Percentiles rank a stretch among this genome's conserved stretches.
Evolutionary conservation across 1,139 yeast species (phyloP).

Genomic region (Candida smagusa): DNA sequence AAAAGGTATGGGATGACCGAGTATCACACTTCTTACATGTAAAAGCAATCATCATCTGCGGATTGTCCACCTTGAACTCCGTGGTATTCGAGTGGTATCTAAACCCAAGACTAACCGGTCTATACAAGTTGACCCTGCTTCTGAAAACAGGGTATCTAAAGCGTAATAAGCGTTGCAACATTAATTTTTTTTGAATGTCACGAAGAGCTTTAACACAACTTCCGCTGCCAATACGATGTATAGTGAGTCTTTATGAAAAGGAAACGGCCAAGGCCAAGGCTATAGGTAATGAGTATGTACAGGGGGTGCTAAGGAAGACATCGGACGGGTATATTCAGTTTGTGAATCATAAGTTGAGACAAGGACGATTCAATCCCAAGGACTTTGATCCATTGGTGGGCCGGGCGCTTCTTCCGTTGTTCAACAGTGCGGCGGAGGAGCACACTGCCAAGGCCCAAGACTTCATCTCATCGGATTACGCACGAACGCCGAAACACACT

Average conservation of each 20-base stretch:
- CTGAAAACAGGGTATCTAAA: background rate
- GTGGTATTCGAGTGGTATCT: constrained; percentile 5
- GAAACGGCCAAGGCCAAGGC: constrained; percentile 9
- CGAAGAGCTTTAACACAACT: constrained; percentile 14
- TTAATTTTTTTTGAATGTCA: constrained; percentile 11
- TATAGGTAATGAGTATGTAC: constrained; percentile 10
- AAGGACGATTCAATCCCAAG: constrained; percentile 12
- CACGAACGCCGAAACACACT: constrained; percentile 14
- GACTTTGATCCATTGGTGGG: constrained; percentile 24
- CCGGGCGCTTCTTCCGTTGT: constrained; percentile 16
- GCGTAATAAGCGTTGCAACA: background rate
- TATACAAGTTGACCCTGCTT: background rate
- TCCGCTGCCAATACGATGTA: constrained; percentile 13
- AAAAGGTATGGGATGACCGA: constrained; percentile 80
- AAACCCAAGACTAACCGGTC: background rate
- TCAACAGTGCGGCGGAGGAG: too few relatives aligned
- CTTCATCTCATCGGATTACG: constrained; percentile 9
- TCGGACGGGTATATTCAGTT: constrained; percentile 19
- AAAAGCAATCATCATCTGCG: constrained; percentile 82
- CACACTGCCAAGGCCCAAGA: too few relatives aligned
- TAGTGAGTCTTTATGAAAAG: constrained; percentile 11
- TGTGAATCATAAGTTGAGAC: constrained; percentile 18
- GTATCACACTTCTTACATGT: constrained; percentile 88
- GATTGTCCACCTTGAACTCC: constrained; percentile 52
- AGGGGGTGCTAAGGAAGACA: constrained; percentile 14